These are phyloP conservation scores for Monilinia fructicola DNA, from an alignment of 2,329 filamentous ascomycete species.

Conservation along the genomic window DNA sequence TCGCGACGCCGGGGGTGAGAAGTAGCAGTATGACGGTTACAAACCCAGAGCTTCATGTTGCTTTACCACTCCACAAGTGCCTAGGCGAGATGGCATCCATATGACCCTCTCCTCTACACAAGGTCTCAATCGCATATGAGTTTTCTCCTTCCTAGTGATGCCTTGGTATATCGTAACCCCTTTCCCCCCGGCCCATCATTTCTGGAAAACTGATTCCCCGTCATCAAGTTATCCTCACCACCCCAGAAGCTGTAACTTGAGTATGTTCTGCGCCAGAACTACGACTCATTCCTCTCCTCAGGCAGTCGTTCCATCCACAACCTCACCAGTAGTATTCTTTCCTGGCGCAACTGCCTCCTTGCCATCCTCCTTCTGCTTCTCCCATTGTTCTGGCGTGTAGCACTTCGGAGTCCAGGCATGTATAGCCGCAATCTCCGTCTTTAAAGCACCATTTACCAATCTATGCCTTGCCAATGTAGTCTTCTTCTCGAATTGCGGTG, in stretches of 20 bases:
- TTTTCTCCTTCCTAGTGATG: conserved; percentile 2
- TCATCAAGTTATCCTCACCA: not conserved
- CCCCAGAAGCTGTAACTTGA: conserved; percentile 9
- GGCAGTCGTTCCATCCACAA: conserved; percentile 38
- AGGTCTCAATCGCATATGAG: conserved; percentile 5
- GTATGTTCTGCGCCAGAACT: conserved; percentile 12
- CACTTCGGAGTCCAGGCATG: conserved; percentile 78
- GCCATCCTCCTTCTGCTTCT: conserved; percentile 54
- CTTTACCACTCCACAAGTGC: not conserved
- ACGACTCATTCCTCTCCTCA: conserved; percentile 28
- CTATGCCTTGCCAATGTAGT: conserved; percentile 65
- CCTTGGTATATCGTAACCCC: conserved; percentile 3
- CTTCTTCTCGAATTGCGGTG: conserved; percentile 57
- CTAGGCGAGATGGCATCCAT: not conserved
- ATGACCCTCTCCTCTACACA: not conserved
- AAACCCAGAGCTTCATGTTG: not conserved
- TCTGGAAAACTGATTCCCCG: not conserved
- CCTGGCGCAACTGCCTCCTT: conserved; percentile 36
- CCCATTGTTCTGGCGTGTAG: conserved; percentile 72
- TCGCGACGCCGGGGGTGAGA: not conserved
- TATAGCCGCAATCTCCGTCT: conserved; percentile 70
- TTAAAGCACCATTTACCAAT: conserved; percentile 65
- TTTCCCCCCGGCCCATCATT: not conserved
- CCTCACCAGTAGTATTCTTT: conserved; percentile 39
- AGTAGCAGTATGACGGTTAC: not conserved